Base-by-base conservation (phyloP, 2,329 filamentous ascomycete species). In the Fusarium algeriense region DNA sequence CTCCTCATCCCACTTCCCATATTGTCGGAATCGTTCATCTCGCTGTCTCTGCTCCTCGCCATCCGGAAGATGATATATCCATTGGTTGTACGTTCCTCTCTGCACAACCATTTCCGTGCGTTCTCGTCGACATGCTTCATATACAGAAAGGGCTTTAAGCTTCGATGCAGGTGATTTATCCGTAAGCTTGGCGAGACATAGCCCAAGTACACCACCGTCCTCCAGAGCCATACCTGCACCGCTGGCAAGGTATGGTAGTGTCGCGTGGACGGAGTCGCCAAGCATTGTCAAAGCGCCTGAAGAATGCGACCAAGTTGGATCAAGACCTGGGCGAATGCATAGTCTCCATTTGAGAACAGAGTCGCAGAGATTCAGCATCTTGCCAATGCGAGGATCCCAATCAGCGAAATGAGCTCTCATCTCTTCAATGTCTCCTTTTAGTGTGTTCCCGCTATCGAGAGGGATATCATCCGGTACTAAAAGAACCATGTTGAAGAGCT, bases 331-430 rank as follows among this genome's bases (percentile, higher is more conserved):
- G 2, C 88, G 83, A 62, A 88, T 89, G 76, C 86, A 88, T 1
- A 91, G 78, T 4, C 87, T 82, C 89, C 89, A 91, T 76, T 91
- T 91, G 8, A 81, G 83, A 1, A 91, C 88, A 0, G 85, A 86
- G 45, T 88, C 81, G 74, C 88, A 90, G 20, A 90, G 82, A 0
- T 80, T 79, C 1, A 90, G 80, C 7, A 91, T 80, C 74, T 90
- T 91, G 20, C 83, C 79, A 38, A 88, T 86, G 2, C 80, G 80
- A 2, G 87, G 86, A 71, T 90, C 89, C 89, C 89, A 91, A 45
- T 85, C 84, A 48, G 83, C 80, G 69, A 86, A 90, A 8, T 86
- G 79, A 1, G 83, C 83, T 8, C 78, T 75, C 82, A 83, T 83
- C 72, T 83, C 81, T 37, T 86, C 80, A 6, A 89, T 63, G 5